These are phyloP conservation scores for Aurinia saxatilis DNA, from an alignment of 345 rosid species.

Conservation along the genomic window DNA sequence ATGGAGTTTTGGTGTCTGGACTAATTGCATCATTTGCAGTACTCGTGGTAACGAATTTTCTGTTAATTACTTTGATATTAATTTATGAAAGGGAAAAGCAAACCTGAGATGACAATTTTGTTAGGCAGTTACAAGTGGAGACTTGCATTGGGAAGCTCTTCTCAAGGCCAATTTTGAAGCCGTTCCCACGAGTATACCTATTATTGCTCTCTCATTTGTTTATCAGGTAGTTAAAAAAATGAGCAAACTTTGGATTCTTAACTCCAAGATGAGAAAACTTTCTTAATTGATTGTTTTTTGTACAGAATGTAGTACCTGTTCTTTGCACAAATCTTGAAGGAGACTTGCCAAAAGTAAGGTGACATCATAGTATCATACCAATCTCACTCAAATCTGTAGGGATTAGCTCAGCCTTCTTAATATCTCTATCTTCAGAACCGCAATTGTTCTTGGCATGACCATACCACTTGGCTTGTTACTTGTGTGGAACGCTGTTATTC, in stretches of 20 bases:
- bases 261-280: slow-evolving; percentile 12
- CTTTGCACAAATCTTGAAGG: slow-evolving; percentile 94
- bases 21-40: slow-evolving; percentile 65
- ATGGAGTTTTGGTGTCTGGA: slow-evolving; percentile 69
- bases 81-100: not conserved
- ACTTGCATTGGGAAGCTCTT: slow-evolving; percentile 73
- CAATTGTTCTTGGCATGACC: slow-evolving; percentile 74
- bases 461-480: slow-evolving; percentile 87
- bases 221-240: slow-evolving; percentile 57
- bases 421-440: slow-evolving; percentile 48
- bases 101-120: slow-evolving; percentile 7
- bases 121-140: slow-evolving; percentile 71
- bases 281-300: slow-evolving; percentile 8
- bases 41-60: slow-evolving; percentile 57
- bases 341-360: slow-evolving; percentile 93
- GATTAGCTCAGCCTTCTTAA: not conserved
- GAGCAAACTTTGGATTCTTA: not conserved
- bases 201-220: slow-evolving; percentile 88
- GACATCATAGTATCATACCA: slow-evolving; percentile 15
- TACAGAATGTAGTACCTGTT: slow-evolving; percentile 92
- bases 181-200: slow-evolving; percentile 91
- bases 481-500: slow-evolving; percentile 81
- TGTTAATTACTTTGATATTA: not conserved
- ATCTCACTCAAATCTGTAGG: not conserved
- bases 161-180: slow-evolving; percentile 82